Base-by-base conservation (phyloP, 2,329 filamentous ascomycete species). In the Zasmidium cellare region DNA sequence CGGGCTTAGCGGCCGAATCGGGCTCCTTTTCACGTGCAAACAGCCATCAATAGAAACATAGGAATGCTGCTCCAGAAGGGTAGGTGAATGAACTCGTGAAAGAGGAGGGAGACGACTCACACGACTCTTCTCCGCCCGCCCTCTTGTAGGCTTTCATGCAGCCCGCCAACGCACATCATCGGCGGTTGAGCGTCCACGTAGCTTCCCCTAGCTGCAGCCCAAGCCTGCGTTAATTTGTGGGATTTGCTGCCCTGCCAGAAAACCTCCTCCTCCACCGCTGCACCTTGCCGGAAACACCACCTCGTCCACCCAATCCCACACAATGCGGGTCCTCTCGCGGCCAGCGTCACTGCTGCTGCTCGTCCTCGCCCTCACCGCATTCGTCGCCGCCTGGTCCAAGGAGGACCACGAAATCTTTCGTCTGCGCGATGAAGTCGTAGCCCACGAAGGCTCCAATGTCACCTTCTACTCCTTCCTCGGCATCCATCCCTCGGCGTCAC, bases 331-430 rank as follows among this genome's bases (percentile, higher is more conserved):
- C 67, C 80, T 84, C 58, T 70, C 76, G 60, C 77, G 87, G 66
- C 77, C 90, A 67, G 82, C 88, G 53, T 70, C 93, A 65, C 81
- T 90, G 74, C 82, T 93, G 59, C 81, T 90, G 74, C 82, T 93
- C 59, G 76, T 90, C 74, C 84, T 85, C 77, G 77, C 88, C 67
- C 76, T 91, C 65, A 84, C 83, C 59, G 82, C 86, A 41, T 76
- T 92, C 61, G 84, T 84, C 59, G 84, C 86, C 51, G 90, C 90
- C 48, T 96, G 92, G 91, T 86, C 85, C 57, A 94, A 94, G 76
- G 91, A 96, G 96, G 94, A 99, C 77, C 91, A 96, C 73, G 94
- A 99, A 78, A 97, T 99, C 79, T 99, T 99, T 80, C 90, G 92
- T 68, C 83, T 99, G 62, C 88, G 88, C 71, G 92, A 97, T 78